phyloP scores from a whole-genome alignment of 2,329 filamentous ascomycete species.

The Ophiostoma populinum region DNA sequence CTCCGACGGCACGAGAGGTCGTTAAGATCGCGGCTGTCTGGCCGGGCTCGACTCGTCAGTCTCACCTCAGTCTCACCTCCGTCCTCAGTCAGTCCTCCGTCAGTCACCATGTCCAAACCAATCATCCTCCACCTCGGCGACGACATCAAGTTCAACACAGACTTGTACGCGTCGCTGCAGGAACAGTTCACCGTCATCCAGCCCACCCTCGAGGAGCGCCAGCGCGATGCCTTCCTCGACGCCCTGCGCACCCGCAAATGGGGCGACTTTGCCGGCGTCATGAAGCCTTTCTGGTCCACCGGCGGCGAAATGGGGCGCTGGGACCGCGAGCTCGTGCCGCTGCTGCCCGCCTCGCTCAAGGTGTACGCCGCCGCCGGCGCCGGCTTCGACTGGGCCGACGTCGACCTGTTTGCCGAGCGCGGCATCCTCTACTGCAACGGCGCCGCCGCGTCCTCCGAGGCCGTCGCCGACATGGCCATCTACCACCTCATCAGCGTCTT shows the following conservation, averaged over 20 bases:
- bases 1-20: too few relatives aligned
- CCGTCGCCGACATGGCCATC: constrained; percentile 54
- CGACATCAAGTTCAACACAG: constrained; percentile 30
- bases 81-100: neutral
- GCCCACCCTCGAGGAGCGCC: constrained; percentile 25
- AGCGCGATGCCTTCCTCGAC: constrained; percentile 29
- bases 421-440: constrained; percentile 57
- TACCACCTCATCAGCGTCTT: constrained; percentile 54
- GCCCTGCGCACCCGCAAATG: constrained; percentile 33
- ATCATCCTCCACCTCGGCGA: constrained; percentile 61
- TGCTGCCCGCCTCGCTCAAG: constrained; percentile 38
- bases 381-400: constrained; percentile 49
- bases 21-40: too few relatives aligned
- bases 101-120: constrained; percentile 4
- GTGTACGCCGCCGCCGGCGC: constrained; percentile 50
- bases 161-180: constrained; percentile 26
- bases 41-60: neutral
- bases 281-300: constrained; percentile 12
- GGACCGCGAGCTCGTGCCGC: constrained; percentile 14
- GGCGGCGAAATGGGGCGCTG: constrained; percentile 15
- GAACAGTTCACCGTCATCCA: constrained; percentile 31
- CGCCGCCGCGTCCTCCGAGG: constrained; percentile 51
- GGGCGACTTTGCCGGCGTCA: constrained; percentile 34
- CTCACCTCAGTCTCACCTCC: neutral
- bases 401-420: constrained; percentile 41